These are phyloP conservation scores for Cicer yamashitae DNA, from an alignment of 306 rosid genomes.

Conservation along the genomic window DNA sequence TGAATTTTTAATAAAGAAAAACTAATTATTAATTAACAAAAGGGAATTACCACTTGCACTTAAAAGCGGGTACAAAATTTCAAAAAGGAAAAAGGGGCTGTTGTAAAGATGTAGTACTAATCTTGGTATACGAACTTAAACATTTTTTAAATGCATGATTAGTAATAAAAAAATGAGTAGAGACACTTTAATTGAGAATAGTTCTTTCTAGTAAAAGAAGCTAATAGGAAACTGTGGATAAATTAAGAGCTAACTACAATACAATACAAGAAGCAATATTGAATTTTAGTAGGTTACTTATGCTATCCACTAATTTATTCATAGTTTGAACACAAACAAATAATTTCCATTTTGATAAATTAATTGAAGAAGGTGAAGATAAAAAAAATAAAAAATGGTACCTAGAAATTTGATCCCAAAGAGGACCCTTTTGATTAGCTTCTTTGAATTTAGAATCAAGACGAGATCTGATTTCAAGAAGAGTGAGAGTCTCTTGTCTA, in stretches of 20 bases:
- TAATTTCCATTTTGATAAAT: neutral
- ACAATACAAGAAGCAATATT: slow-evolving; percentile 1
- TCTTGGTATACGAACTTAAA: slow-evolving; percentile 42
- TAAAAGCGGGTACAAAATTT: slow-evolving; percentile 61
- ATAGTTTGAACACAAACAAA: neutral
- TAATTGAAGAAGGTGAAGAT: too few relatives aligned
- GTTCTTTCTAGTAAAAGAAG: slow-evolving; percentile 50
- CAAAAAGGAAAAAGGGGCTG: slow-evolving; percentile 49
- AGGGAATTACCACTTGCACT: slow-evolving; percentile 48
- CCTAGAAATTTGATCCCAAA: slow-evolving; percentile 99
- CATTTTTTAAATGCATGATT: slow-evolving; percentile 35
- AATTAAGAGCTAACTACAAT: slow-evolving; percentile 15
- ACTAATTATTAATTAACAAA: neutral
- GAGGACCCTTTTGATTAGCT: slow-evolving; percentile 95
- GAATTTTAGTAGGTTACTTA: slow-evolving; percentile 1
- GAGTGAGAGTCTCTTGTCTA: slow-evolving; percentile 95
- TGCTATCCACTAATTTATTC: neutral
- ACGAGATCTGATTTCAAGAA: slow-evolving; percentile 94
- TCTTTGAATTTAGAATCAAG: slow-evolving; percentile 95
- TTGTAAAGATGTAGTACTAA: slow-evolving; percentile 47
- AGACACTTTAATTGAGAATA: slow-evolving; percentile 19
- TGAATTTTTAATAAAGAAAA: slow-evolving; percentile 18
- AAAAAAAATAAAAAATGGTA: slow-evolving; percentile 31
- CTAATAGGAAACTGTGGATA: neutral
- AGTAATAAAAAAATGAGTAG: slow-evolving; percentile 40